Evolutionary conservation across 768 basidiomycete genomes (phyloP), one percentile per base, ranked within the genome.

Genomic region (Xanthoconium purpureum): DNA sequence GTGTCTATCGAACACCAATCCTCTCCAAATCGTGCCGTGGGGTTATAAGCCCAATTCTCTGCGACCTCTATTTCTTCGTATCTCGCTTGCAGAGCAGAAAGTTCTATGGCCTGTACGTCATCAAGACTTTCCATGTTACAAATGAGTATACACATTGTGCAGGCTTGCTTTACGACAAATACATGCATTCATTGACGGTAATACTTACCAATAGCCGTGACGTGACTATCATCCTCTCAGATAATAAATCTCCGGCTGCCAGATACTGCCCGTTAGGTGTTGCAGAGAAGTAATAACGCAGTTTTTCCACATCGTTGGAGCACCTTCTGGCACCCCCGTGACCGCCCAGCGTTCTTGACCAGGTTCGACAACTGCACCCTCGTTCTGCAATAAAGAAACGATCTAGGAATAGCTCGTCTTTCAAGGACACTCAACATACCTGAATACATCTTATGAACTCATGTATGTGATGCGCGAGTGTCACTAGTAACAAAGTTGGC

Each of bases 1-100:
- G 79, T 88, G 9, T 79, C 84, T 6, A 69, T 79, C 18, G 87
- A 87, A 57, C 62, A 52, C 18, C 50, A 56, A 30, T 40, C 58
- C 11, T 6, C 49, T n/a, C 43, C 55, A 14, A 39, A 43, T 18
- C 48, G 18, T 32, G 7, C 42, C 38, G 20, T 30, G 6, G 52
- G 60, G 24, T 35, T 35, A 32, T 60, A 49, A 48, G 20, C 2
- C 35, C 39, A 28, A 46, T 24, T 24, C 12, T 37, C 24, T 40
- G 36, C 37, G 48, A 13, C 17, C 10, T 32, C 32, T 40, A 39
- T 12, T 44, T 35, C 38, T 17, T 11, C 3, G 17, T 30, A 24
- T 10, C 14, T 43, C 20, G 11, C 24, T 42, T 28, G 12, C 48
- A 5, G 32, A 13, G 37, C 35, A 44, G 29, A 37, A 39, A 28